Conservation (phyloP, 257 asterid genomes). For the Cordia subcordata region DNA sequence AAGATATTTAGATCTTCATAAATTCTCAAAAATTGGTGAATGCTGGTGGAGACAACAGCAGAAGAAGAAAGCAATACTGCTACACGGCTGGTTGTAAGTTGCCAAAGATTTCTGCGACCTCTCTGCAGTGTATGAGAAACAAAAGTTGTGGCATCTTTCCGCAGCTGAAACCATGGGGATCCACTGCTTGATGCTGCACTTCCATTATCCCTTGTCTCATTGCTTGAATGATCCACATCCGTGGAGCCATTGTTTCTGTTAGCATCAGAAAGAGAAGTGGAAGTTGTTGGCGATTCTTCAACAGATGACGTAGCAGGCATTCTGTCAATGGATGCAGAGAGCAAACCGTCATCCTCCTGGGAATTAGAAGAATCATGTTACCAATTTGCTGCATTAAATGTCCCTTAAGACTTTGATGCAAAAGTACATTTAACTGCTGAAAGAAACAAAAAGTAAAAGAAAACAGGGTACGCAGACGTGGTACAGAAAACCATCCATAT, state of each 20-base stretch:
- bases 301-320: constrained; percentile 30
- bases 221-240: constrained; percentile 32
- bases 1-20: constrained; percentile 87
- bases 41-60: constrained; percentile 81
- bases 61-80: constrained; percentile 94
- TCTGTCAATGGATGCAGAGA: constrained; percentile 32
- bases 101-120: constrained; percentile 98
- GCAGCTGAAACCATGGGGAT: constrained; percentile 83
- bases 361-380: constrained; percentile 36
- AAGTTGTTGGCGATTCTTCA: constrained; percentile 36
- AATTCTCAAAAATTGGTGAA: constrained; percentile 87
- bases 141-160: constrained; percentile 72
- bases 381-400: constrained; percentile 16
- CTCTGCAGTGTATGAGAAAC: constrained; percentile 80
- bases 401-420: constrained; percentile 1
- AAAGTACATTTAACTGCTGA: neutral
- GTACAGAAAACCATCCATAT: too few relatives aligned
- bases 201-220: constrained; percentile 84
- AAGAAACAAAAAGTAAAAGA: neutral
- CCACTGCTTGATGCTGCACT: constrained; percentile 96
- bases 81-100: constrained; percentile 88
- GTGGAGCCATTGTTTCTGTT: constrained; percentile 33
- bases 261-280: constrained; percentile 36
- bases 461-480: too few relatives aligned
- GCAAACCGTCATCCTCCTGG: constrained; percentile 34